Base-by-base conservation (phyloP, 2,329 filamentous ascomycete species). In the Pseudopyrenochaeta lycopersici region DNA sequence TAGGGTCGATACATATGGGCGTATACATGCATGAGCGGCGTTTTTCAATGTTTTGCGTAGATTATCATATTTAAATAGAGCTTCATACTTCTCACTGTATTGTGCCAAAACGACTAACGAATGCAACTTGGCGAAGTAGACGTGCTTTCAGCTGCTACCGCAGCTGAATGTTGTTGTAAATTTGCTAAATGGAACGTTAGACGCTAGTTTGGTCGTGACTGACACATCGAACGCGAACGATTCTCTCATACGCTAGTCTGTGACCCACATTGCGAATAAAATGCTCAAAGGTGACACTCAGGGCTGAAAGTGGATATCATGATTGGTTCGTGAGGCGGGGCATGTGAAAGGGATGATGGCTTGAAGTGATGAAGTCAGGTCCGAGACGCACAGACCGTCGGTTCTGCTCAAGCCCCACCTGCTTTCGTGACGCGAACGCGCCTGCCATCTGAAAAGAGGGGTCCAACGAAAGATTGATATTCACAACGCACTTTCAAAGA, bases 341-440 rank as follows among this genome's bases (percentile, higher is more conserved):
- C n/a, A 44, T 45, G 42, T 38, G 39, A 23, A 58, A 59, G 54
- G 59, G 56, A 53, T 60, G 49, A 29, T 54, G 40, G 17, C 15
- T 50, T 47, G 21, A 15, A 40, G 45, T 35, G 49, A 36, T 56
- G 58, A 58, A 47, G 54, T 63, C 54, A 46, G 50, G 48, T 46
- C 52, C 49, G 59, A 60, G 14, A 49, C 44, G 60, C 64, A 58
- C 38, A 48, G 55, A 46, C 61, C 48, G 44, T 14, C 17, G 21
- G 27, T 52, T 54, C 20, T 27, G 23, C 23, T 27, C 50, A 47
- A 52, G 56, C 54, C 48, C 12, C 21, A 52, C 57, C 42, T 60
- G 40, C 46, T 42, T 52, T 42, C 58, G 54, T 54, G 58, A 52
- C 54, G 56, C 54, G 49, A 35, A 56, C 62, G 62, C 60, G 64